These are phyloP conservation scores for Verticillium longisporum DNA, from an alignment of 2,329 filamentous ascomycete species.

Conservation along the genomic window DNA sequence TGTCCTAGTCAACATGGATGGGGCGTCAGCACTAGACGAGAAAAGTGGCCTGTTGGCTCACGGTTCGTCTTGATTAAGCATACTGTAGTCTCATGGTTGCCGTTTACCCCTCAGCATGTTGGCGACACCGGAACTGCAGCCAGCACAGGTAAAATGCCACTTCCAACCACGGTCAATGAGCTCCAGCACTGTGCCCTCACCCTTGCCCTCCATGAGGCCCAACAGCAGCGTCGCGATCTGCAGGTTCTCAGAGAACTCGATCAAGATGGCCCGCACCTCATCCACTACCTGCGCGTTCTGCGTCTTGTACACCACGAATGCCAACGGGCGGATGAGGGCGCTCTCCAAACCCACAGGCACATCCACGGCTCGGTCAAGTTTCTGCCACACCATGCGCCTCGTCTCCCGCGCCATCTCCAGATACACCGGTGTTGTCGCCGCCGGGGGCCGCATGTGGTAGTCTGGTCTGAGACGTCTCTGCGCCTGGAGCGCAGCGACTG, in stretches of 20 bases:
- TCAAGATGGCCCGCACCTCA: not conserved
- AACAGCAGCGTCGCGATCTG: slow-evolving; percentile 1
- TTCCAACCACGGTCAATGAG: slow-evolving; percentile 4
- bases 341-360: slow-evolving; percentile 3
- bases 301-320: slow-evolving; percentile 4
- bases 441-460: slow-evolving; percentile 3
- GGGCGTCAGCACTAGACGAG: not conserved
- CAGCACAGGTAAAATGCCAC: slow-evolving; percentile 1
- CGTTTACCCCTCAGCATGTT: not conserved
- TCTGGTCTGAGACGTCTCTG: slow-evolving; percentile 1
- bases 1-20: not conserved
- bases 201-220: not conserved
- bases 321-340: slow-evolving; percentile 4
- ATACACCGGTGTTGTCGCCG: slow-evolving; percentile 3
- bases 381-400: not conserved
- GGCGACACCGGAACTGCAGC: slow-evolving; percentile 1
- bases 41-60: not conserved
- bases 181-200: not conserved
- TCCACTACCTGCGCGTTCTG: slow-evolving; percentile 1
- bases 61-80: no score
- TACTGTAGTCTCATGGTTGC: no score
- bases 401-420: slow-evolving; percentile 2
- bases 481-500: slow-evolving; percentile 1
- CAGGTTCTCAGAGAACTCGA: not conserved
- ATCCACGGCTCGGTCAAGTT: not conserved